Base-by-base conservation (phyloP, 2,329 filamentous ascomycete species). In the Calonectria pauciramosa region DNA sequence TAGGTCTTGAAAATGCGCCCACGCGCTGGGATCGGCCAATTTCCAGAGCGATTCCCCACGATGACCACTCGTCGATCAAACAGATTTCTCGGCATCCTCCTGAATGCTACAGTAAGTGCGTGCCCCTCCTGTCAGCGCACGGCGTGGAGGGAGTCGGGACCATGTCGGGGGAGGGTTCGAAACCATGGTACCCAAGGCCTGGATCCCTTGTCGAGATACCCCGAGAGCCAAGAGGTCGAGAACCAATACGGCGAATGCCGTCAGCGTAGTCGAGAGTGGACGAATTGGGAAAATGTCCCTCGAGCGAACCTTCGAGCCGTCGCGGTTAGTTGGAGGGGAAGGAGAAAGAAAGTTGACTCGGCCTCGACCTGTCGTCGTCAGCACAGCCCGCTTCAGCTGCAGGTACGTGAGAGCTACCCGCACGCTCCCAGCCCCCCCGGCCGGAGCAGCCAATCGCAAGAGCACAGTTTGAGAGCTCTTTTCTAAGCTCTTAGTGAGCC, bases 61-160 rank as follows among this genome's bases (percentile, higher is more conserved):
- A 73, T 73, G 47, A 66, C 66, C 51, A 64, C 47, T 54, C 49
- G 66, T 59, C 66, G 71, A 73, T 73, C 66, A 59, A 68, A 47
- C 66, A 69, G 49, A 68, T 64, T 47, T 73, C 68, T 71, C 68
- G 69, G 66, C 67, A 71, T 67, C 32, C 44, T 71, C 56, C 71
- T 65, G 64, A 20, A 44, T 41, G 49, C 54, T 63, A 49, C 34
- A 23, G 23, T 49, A 32, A n/a, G 44, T 47, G 44, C 44, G n/a
- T 13, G 44, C 38, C 60, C 60, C 47, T 70, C 59, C 68, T 65
- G 59, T 65, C 28, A 36, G 56, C 34, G 56, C 56, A 73, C 66
- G 47, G 68, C 71, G 60, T 75, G 78, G 79, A 80, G 74, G 79
- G 74, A 80, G 23, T 81, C 79, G 79, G 78, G 79, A 73, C 68